Base-by-base conservation (phyloP, 148 eudicot species). In the Gaultheria prostrata region DNA sequence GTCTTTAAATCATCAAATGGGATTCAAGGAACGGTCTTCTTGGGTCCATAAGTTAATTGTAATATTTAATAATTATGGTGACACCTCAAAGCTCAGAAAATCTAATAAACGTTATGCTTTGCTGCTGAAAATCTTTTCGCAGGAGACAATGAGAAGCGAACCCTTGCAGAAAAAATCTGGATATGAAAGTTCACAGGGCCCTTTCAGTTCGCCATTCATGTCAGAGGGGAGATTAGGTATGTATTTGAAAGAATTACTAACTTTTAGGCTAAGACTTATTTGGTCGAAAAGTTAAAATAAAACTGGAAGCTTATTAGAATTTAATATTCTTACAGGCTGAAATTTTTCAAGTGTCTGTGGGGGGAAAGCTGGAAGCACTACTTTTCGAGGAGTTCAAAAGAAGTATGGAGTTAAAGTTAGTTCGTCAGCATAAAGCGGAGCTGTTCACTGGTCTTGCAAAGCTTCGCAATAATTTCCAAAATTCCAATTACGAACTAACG, bases 91-190 rank as follows among this genome's bases (percentile, higher is more conserved):
- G 26, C 61, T 33, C 48, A 56, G 21, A 17, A 39, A 78, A 78
- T 54, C 46, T 56, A 54, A 35, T 13, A 35, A 1, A 57, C 18
- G 1, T 12, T 4, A 78, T 57, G 70, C 67, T 43, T 20, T 13
- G 3, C 43, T 6, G 43, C 43, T n/a, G 35, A 24, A 24, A 12
- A 24, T 43, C 0, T n/a, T 80, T 59, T 80, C 61, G 74, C 53
- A 80, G 82, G 81, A 79, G 28, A 79, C 35, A 26, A 56, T 80
- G 76, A 71, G 45, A 39, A 80, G 82, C 8, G 54, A 80, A 51
- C 73, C 73, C 1, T 26, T 24, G 9, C 82, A 43, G n/a, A 53
- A 13, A 67, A 67, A 59, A 33, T 80, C 61, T 43, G 82, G 82
- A 24, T 80, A 21, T n/a, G 53, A 21, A 61, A 63, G 82, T 43